Conservation (phyloP, 768 basidiomycete genomes). For the Ramaria rubella region DNA sequence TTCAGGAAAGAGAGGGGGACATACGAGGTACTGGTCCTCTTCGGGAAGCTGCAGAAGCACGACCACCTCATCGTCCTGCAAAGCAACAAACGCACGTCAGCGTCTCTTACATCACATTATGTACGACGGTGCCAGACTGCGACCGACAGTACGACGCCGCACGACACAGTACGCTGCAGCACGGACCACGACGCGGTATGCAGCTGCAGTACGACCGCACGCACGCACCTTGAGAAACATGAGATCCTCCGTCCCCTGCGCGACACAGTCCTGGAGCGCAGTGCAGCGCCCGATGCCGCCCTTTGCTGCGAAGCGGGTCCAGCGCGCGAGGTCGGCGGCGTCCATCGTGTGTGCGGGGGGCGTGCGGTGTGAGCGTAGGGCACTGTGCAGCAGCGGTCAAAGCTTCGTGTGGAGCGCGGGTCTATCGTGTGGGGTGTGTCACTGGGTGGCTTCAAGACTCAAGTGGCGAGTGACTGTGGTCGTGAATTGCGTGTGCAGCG, state of each 20-base stretch:
- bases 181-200: too few relatives aligned
- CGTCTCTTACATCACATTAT: not conserved
- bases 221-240: conserved; percentile 76
- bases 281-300: conserved; percentile 81
- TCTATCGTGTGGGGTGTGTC: not conserved
- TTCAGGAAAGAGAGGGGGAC: conserved; percentile 20
- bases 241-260: conserved; percentile 65
- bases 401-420: not conserved
- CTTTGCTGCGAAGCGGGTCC: conserved; percentile 80
- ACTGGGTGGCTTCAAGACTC: not conserved
- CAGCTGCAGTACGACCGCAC: not conserved
- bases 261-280: conserved; percentile 68
- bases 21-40: conserved; percentile 56
- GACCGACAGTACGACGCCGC: too few relatives aligned
- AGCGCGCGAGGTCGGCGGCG: conserved; percentile 62
- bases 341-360: conserved; percentile 44
- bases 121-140: too few relatives aligned
- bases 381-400: not conserved
- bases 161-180: too few relatives aligned
- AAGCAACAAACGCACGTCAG: too few relatives aligned
- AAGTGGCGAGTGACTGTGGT: not conserved
- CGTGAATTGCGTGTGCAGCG: too few relatives aligned
- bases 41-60: conserved; percentile 66
- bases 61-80: conserved; percentile 70
- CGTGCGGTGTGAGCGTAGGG: too few relatives aligned